These are phyloP conservation scores for Cyberlindnera mycetangii DNA, from an alignment of 805 yeast species.

Conservation along the genomic window DNA sequence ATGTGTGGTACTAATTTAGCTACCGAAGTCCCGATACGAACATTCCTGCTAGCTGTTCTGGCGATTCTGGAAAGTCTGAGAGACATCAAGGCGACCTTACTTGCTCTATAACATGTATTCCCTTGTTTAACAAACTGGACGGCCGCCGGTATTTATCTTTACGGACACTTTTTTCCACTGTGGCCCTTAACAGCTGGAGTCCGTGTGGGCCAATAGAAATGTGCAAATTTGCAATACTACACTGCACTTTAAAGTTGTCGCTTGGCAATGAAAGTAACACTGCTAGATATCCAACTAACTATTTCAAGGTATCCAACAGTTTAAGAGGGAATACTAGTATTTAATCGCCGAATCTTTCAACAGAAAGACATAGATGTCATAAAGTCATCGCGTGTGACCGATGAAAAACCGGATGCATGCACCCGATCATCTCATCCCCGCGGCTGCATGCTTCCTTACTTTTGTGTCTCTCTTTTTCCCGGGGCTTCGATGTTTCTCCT, in stretches of 20 bases:
- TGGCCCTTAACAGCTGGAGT: conserved; percentile 3
- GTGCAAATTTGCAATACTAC: conserved; percentile 14
- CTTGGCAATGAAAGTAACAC: no score
- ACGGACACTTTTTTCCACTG: background rate
- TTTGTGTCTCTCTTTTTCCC: no score
- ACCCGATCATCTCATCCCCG: background rate
- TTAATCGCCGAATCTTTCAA: no score
- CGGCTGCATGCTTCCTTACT: conserved; percentile 8
- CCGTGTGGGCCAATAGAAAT: conserved; percentile 14
- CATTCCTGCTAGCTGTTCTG: background rate
- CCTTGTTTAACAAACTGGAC: background rate
- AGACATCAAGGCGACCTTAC: background rate
- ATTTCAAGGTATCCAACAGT: no score
- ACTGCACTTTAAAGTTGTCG: background rate
- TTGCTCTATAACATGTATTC: background rate
- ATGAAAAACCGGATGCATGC: background rate
- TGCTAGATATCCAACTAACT: no score
- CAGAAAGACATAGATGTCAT: no score
- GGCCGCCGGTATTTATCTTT: background rate
- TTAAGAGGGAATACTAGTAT: no score
- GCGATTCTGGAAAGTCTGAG: background rate
- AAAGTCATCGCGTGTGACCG: no score
- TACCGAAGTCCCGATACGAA: background rate
- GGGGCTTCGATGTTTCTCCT: no score
- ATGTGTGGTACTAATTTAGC: background rate